Evolutionary conservation across 768 basidiomycete genomes (phyloP), one percentile per base, ranked within the genome.

Genomic region (Suillus ampliporus): DNA sequence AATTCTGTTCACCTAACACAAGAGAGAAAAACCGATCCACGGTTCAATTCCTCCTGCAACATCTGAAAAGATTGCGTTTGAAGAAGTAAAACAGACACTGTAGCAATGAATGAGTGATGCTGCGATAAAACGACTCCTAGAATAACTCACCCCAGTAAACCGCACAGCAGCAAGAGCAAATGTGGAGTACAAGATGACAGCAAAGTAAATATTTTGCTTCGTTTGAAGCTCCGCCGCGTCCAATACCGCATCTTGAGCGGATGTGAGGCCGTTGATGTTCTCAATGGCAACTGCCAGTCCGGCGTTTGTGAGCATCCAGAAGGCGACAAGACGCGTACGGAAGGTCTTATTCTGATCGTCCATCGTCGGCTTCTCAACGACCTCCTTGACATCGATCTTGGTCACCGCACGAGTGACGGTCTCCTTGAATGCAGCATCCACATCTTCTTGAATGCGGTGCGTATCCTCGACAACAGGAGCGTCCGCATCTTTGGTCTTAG

Each of bases 271-370:
- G 66, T 89, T 90, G 65, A 90, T 78, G 65, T 86, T 92, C 75
- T 90, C 87, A 60, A 94, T 91, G 38, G 89, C 85, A 61, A 94
- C 82, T 4, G 90, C 88, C 23, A 94, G 77, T 6, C 69, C 78
- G 40, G 90, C 91, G 69, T 94, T 94, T 13, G 75, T 66, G 54
- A 91, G 77, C 86, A 94, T 90, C 94, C 94, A 94, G 59, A 84
- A 80, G 14, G 89, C 86, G 47, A 95, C 92, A 26, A 95, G 82
- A 54, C 94, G 89, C 3, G 94, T 95, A 62, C 94, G 87, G 90
- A 96, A 96, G 14, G 94, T 95, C 79, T 89, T 91, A 80, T 95
- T 95, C 76, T 89, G 82, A 71, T 96, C 94, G 72, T 96, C 94
- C 83, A 90, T 82, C 1, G 86, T 94, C 5, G 94, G 94, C 72